Percentiles rank a stretch among this genome's conserved stretches.
These are phyloP conservation scores for Ballota nigra DNA, from an alignment of 257 asterid genomes.

Conservation along the genomic window DNA sequence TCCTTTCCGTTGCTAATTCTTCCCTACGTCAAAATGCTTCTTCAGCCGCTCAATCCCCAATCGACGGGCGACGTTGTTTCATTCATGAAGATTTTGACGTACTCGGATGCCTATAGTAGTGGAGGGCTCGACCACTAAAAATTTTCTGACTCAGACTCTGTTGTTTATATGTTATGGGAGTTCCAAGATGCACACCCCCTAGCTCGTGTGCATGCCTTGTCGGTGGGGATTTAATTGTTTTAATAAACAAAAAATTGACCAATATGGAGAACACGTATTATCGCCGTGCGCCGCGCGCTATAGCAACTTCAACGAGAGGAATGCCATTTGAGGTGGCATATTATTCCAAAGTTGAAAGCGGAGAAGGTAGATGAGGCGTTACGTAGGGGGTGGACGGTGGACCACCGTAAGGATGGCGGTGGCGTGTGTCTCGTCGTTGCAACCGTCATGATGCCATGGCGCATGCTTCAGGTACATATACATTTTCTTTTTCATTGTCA, in stretches of 20 bases:
- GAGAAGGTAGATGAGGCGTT: conserved; percentile 34
- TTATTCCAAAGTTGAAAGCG: conserved; percentile 42
- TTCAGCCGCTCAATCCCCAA: too few species aligned
- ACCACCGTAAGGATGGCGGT: conserved; percentile 43
- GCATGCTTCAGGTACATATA: conserved; percentile 53
- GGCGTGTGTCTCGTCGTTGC: conserved; percentile 40
- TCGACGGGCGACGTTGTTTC: too few species aligned
- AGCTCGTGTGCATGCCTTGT: conserved; percentile 58
- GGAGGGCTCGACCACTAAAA: too few species aligned
- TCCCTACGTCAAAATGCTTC: too few species aligned
- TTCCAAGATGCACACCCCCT: conserved; percentile 49
- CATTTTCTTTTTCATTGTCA: too few species aligned
- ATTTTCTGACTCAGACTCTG: too few species aligned
- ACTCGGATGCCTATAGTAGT: conserved; percentile 43
- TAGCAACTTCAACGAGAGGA: conserved; percentile 40
- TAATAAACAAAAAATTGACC: conserved; percentile 31
- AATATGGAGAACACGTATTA: background rate
- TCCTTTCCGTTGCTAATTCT: conserved; percentile 8
- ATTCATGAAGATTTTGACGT: conserved; percentile 19
- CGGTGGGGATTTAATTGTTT: conserved; percentile 55
- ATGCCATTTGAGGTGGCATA: conserved; percentile 52
- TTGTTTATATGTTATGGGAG: conserved; percentile 24
- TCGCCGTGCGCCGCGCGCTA: conserved; percentile 7
- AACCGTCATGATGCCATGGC: conserved; percentile 37
- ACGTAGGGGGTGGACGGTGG: conserved; percentile 39